Evolutionary conservation across 345 rosid species (phyloP).

Genomic region (Hypericum androsaemum): DNA sequence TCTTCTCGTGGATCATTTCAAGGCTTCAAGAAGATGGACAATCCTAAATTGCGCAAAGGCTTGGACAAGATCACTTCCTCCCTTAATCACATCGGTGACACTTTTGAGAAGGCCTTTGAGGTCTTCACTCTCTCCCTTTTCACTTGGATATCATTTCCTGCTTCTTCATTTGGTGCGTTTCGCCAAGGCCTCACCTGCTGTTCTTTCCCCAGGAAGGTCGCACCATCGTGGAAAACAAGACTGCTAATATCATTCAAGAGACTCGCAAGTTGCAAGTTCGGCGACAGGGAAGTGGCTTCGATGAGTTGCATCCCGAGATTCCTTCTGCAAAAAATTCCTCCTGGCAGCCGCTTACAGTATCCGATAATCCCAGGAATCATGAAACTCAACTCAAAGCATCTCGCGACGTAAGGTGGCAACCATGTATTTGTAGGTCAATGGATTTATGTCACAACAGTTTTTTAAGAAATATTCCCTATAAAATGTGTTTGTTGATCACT

Average conservation of each 20-base stretch:
- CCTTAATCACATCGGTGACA: constrained; percentile 73
- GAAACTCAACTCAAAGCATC: constrained; percentile 97
- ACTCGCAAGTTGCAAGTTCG: constrained; percentile 62
- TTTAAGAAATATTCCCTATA: no score
- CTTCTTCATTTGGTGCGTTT: no score
- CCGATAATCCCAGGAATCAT: constrained; percentile 36
- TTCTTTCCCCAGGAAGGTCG: constrained; percentile 62
- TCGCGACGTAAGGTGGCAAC: constrained; percentile 96
- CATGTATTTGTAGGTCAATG: constrained; percentile 32
- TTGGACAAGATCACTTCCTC: constrained; percentile 65
- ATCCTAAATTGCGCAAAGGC: constrained; percentile 56
- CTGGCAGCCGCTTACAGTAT: constrained; percentile 35
- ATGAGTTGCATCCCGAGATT: constrained; percentile 23
- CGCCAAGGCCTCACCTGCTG: not conserved
- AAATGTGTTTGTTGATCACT: no score
- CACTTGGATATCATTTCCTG: no score
- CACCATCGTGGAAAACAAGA: constrained; percentile 66
- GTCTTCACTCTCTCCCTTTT: constrained; percentile 16
- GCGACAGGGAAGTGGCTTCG: constrained; percentile 45
- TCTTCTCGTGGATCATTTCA: constrained; percentile 16
- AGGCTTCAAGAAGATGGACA: constrained; percentile 47
- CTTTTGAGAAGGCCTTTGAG: constrained; percentile 84
- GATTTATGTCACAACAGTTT: constrained; percentile 18
- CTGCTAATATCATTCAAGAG: constrained; percentile 67
- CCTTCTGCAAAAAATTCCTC: constrained; percentile 35